Evolutionary conservation across 78 protist genomes (phyloP), one percentile per base, ranked within the genome.

Genomic region (Dictyostelium capitatum): DNA sequence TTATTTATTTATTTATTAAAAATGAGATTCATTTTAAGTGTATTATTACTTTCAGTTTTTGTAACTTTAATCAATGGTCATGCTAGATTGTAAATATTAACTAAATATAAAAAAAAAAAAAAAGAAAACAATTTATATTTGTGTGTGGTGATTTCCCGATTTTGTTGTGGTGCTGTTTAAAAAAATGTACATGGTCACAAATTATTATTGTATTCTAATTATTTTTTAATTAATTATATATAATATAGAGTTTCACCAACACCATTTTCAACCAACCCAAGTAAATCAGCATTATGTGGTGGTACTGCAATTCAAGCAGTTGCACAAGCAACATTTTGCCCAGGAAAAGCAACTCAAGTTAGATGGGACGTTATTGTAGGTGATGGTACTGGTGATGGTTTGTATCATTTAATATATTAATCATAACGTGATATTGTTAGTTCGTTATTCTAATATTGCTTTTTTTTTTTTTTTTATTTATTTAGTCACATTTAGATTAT

Each of bases 301-400:
- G 78, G 65, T 59, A 82, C 83, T 57, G 0, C 25, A 3, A 57
- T 46, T 43, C 65, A 54, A 37, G 47, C 79, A 14, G 74, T 59
- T 12, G 51, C 92, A 0, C 65, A 48, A 41, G 43, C 47, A 41
- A 59, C 78, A 17, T 84, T 23, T 25, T 70, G 82, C 6, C 56
- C 78, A 74, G 43, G 47, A 32, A 73, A 46, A 73, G 1, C 17
- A 30, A 46, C 23, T n/a, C 20, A 32, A 46, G 79, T 50, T 72
- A 72, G 20, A 72, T 87, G 93, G 93, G n/a, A 65, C 8, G 79
- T 87, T 20, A 25, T 64, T 47, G 84, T 62, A 17, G 79, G 85
- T 65, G 93, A 87, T 77, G 93, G 93, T 50, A 23, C 46, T 46
- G 93, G 93, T 37, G 53, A 37, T 37, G 43, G 43, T 37, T 37